Evolutionary conservation across 2,329 filamentous ascomycete genomes (phyloP), one percentile per base, ranked within the genome.

Genomic region (Stachybotrys echinatus): DNA sequence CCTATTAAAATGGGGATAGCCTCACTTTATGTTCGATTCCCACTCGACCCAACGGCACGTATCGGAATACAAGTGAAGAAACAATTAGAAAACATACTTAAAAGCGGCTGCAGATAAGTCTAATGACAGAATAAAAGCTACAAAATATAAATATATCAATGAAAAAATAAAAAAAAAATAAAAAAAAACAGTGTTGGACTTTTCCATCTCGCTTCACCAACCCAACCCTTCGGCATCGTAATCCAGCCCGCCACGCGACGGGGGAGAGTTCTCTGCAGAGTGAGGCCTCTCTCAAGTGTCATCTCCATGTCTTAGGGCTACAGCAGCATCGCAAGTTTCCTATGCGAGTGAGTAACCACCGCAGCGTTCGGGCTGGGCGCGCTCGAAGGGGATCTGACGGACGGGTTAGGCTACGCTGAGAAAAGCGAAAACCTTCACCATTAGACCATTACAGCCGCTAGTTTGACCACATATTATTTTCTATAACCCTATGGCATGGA

Each of bases 251-350:
- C 83, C 82, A 85, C 75, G 75, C 76, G 77, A 84, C 80, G 83
- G 82, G 80, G 81, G 79, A 81, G 76, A 83, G 74, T 67, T 68
- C 82, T 85, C 80, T 86, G 83, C 82, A 83, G 80, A 84, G 83
- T 86, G 79, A 85, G 71, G 51, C 83, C 83, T 84, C 82, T 77
- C 83, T 86, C 75, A 82, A 85, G 82, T 61, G 65, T 86, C 62
- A 73, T 81, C 79, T 81, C 79, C 83, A 84, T 80, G 81, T 79
- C 83, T 84, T 79, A 85, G 70, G 81, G 75, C 70, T 70, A 67
- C 73, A 64, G 68, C 75, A 82, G 75, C 69, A 76, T 85, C 83
- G 79, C 76, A 74, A 77, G 83, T 77, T 86, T 68, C 83, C 83
- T 77, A 62, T 75, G 75, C 77, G 82, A 85, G 81, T 84, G 79